phyloP scores from a whole-genome alignment of 768 basidiomycete species.

The Fomitopsis pulvina region DNA sequence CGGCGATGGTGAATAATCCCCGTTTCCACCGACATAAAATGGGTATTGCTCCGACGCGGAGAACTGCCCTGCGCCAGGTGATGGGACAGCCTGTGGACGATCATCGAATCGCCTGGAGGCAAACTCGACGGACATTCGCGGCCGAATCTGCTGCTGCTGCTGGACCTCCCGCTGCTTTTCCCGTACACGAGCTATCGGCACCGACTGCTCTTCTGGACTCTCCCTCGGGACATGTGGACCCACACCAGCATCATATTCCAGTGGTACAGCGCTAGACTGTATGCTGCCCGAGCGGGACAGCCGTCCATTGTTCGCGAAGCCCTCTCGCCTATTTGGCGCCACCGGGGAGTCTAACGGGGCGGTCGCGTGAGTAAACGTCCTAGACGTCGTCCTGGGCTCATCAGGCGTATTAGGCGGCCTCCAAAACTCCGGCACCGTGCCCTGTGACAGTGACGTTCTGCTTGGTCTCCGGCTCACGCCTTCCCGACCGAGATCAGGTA shows the following conservation, averaged over 20 bases:
- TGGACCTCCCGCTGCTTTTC: conserved; percentile 1
- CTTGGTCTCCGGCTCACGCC: conserved; percentile 29
- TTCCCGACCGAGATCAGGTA: conserved; percentile 5
- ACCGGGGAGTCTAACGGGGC: conserved; percentile 6
- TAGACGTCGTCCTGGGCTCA: conserved; percentile 31
- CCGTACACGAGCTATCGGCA: not conserved
- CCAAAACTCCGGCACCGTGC: conserved; percentile 39
- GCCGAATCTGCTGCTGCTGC: not conserved
- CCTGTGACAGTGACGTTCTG: conserved; percentile 22
- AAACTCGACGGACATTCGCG: not conserved
- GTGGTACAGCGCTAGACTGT: not conserved
- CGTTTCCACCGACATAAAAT: not conserved
- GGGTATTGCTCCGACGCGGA: not conserved
- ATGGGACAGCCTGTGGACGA: not conserved
- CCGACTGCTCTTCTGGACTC: not conserved
- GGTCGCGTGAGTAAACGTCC: conserved; percentile 34
- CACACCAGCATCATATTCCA: not conserved
- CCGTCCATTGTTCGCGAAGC: conserved; percentile 41
- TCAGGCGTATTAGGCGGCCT: conserved; percentile 39
- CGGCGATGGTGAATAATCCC: not conserved
- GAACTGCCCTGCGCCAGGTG: not conserved
- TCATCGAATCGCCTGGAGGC: not conserved
- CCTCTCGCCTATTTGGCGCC: conserved; percentile 8
- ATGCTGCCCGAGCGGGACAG: conserved; percentile 13
- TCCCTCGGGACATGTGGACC: not conserved